Conservation (phyloP, 2,329 filamentous ascomycete species). For the Aspergillus arachidicola region DNA sequence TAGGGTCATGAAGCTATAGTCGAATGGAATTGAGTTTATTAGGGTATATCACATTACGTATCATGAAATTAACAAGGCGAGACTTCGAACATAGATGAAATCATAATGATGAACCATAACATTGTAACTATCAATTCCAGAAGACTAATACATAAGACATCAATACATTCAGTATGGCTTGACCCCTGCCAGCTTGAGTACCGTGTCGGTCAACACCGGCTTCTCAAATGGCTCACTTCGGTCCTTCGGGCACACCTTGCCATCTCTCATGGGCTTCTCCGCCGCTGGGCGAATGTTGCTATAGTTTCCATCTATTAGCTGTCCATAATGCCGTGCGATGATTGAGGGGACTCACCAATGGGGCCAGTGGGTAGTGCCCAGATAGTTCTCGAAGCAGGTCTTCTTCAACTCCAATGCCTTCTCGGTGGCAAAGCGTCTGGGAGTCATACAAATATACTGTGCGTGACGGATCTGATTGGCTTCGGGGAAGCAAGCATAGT, state of each 20-base stretch:
- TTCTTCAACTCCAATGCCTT: constrained; percentile 39
- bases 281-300: constrained; percentile 41
- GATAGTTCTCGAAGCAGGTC: constrained; percentile 35
- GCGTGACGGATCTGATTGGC: constrained; percentile 40
- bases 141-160: constrained; percentile 1
- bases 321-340: no score
- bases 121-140: not conserved
- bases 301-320: not conserved
- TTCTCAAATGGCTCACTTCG: constrained; percentile 44
- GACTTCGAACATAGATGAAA: not conserved
- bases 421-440: constrained; percentile 35
- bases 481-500: constrained; percentile 45
- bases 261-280: constrained; percentile 40
- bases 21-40: not conserved
- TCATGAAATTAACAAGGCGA: not conserved
- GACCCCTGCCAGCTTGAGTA: constrained; percentile 41
- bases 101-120: not conserved
- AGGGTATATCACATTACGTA: not conserved
- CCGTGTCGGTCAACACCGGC: constrained; percentile 35
- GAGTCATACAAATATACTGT: constrained; percentile 44
- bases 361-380: constrained; percentile 44
- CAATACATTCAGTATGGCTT: constrained; percentile 23
- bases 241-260: constrained; percentile 40
- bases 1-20: not conserved
- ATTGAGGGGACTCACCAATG: constrained; percentile 18